These are phyloP conservation scores for Cyphellophora europaea DNA, from an alignment of 2,329 filamentous ascomycete genomes.

Conservation along the genomic window DNA sequence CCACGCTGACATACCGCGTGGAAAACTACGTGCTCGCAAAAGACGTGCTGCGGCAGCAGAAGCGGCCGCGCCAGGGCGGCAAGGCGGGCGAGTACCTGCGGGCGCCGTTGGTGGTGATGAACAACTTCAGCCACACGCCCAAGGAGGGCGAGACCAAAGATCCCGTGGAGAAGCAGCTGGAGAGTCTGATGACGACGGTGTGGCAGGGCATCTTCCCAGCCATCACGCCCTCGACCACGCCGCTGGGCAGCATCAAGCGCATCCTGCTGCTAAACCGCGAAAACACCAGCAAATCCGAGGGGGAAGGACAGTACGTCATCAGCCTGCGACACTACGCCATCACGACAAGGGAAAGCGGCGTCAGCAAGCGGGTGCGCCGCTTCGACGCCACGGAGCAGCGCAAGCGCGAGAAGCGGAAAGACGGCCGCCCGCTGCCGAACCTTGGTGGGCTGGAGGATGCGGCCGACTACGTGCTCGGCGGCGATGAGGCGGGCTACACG, in stretches of 20 bases:
- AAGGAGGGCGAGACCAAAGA: conserved; percentile 49
- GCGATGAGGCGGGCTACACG: conserved; percentile 71
- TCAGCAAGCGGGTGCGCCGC: conserved; percentile 74
- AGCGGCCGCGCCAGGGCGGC: conserved; percentile 69
- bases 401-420: conserved; percentile 50
- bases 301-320: conserved; percentile 64
- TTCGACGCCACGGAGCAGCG: conserved; percentile 80
- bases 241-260: conserved; percentile 83
- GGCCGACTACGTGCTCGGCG: conserved; percentile 85
- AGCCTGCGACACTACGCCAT: conserved; percentile 94
- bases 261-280: conserved; percentile 87
- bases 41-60: conserved; percentile 76
- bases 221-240: conserved; percentile 84
- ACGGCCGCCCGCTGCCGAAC: conserved; percentile 64
- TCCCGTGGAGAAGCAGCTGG: conserved; percentile 84
- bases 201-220: conserved; percentile 95
- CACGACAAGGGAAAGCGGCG: conserved; percentile 73
- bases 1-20: conserved; percentile 87
- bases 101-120: conserved; percentile 92
- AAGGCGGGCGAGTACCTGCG: conserved; percentile 65
- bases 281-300: conserved; percentile 22
- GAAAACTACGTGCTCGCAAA: conserved; percentile 92
- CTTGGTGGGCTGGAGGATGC: conserved; percentile 86
- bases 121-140: conserved; percentile 71
- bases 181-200: conserved; percentile 82